Base-by-base conservation (phyloP, 2,329 filamentous ascomycete genomes). In the Diplodia seriata region DNA sequence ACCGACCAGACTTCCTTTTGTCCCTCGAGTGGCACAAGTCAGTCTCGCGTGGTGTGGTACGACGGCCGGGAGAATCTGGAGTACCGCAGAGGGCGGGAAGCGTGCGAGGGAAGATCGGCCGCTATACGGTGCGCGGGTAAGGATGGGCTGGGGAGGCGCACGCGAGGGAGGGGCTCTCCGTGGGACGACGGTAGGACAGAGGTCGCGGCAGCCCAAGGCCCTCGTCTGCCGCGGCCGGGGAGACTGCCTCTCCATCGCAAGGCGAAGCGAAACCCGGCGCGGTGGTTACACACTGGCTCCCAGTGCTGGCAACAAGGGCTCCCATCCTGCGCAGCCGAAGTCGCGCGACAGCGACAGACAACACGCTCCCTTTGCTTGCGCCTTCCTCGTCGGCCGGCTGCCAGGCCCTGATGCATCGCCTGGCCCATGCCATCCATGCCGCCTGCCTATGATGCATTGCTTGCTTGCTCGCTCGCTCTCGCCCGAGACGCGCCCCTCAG, bases 271-370 rank as follows among this genome's bases (percentile, higher is more conserved):
- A 63, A 63, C 59, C 59, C 59, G 47, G 59, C 47, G 59, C 59
- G 4, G 33, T 18, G 59, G 59, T 63, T 63, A 63, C 59, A 63
- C 59, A 61, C 40, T 38, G 54, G 43, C 38, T 12, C n/a, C n/a
- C n/a, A n/a, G n/a, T n/a, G 57, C 57, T 63, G 59, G 59, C 59
- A 63, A 63, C 59, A 63, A 62, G 57, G 57, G 43, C 57, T 50
- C 23, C 26, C 57, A 36, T 62, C 43, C 57, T 51, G 47, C 31
- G 59, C 59, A 63, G 38, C 59, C 59, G 59, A 63, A 63, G 59
- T 49, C 23, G 56, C 56, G 40, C 56, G 23, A 59, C 56, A 56
- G n/a, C n/a, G n/a, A n/a, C n/a, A n/a, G n/a, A n/a, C n/a, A n/a
- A n/a, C n/a, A 26, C 26, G 36, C 36, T 36, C 29, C 29, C 4